Evolutionary conservation across 2,329 filamentous ascomycete genomes (phyloP).

Genomic region (Botrytis elliptica): DNA sequence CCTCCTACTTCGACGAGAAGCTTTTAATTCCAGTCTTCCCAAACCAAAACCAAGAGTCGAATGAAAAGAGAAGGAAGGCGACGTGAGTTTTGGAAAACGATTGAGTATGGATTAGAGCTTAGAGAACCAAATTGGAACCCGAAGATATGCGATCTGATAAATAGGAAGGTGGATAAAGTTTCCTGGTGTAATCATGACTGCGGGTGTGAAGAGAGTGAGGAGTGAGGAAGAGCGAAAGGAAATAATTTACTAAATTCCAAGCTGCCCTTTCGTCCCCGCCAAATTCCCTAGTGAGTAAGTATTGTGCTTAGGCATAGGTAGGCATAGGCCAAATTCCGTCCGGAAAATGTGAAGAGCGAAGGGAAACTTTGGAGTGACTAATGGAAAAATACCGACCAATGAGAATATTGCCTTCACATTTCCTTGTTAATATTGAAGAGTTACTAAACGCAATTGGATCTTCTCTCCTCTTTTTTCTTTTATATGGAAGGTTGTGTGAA

Average conservation of each 20-base stretch:
- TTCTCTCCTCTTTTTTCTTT: slow-evolving; percentile 5
- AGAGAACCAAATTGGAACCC: slow-evolving; percentile 10
- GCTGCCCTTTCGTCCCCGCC: slow-evolving; percentile 17
- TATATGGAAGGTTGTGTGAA: background rate
- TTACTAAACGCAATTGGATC: background rate
- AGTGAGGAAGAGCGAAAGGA: slow-evolving; percentile 8
- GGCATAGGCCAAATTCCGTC: slow-evolving; percentile 11
- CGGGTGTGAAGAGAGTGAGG: slow-evolving; percentile 8
- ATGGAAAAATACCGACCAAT: background rate
- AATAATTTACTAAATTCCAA: slow-evolving; percentile 15
- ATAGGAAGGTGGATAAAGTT: slow-evolving; percentile 10
- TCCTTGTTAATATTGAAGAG: background rate
- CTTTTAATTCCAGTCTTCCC: slow-evolving; percentile 17
- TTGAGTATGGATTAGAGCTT: slow-evolving; percentile 16
- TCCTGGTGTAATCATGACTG: slow-evolving; percentile 23
- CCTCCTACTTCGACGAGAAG: slow-evolving; percentile 20
- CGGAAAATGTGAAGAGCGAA: slow-evolving; percentile 10
- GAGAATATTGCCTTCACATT: background rate
- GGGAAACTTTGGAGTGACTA: slow-evolving; percentile 2
- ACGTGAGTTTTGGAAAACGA: background rate
- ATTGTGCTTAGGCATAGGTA: slow-evolving; percentile 12
- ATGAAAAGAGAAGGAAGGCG: slow-evolving; percentile 16
- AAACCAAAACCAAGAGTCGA: slow-evolving; percentile 10
- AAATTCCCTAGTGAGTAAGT: slow-evolving; percentile 6
- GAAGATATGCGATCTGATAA: slow-evolving; percentile 14